Base-by-base conservation (phyloP, 1,139 yeast species). In the Yamadazyma trypodendri region DNA sequence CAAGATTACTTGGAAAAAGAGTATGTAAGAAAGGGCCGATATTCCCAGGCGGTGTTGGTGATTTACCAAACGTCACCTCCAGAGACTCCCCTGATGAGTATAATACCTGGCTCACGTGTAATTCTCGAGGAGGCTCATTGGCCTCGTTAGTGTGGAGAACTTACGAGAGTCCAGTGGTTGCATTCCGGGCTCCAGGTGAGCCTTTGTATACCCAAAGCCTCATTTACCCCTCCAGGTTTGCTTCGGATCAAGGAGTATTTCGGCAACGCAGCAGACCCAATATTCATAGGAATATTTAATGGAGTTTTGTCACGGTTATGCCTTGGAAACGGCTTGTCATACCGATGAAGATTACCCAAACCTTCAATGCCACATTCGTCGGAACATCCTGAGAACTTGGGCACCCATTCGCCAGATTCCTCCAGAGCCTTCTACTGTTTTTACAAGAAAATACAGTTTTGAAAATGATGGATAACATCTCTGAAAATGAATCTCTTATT, bases 181-280 rank as follows among this genome's bases (percentile, higher is more conserved):
- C 96, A 0, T 88, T 83, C 56, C 96, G 92, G 61, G 88, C 97
- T 0, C 97, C 97, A 0, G 97, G 96, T 2, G 98, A 94, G 51
- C 65, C 79, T 59, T 65, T 94, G 40, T 94, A 98, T 1, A 75
- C 92, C 0, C 74, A 72, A 49, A 72, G 99, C 48, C 68, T 92
- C 32, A 97, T 90, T 62, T 71, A 94, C 40, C 99, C 99, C 97
- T 2, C 98, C 98, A 0, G 96, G 96, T 1, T 60, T 88, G 14
- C 95, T 97, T 0, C 64, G 71, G 13, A 77, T 82, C 54, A 67
- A 77, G 61, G 97, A 90, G 52, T 84, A 88, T 48, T 66, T 92
- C 56, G 98, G 98, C 6, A 92, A 92, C 57, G 92, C 95, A 1
- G 98, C 96, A 0, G 99, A 92, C 57, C 99, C 99, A 1, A 86